Evolutionary conservation across 768 basidiomycete genomes (phyloP).

Genomic region (Kwoniella bestiolae): DNA sequence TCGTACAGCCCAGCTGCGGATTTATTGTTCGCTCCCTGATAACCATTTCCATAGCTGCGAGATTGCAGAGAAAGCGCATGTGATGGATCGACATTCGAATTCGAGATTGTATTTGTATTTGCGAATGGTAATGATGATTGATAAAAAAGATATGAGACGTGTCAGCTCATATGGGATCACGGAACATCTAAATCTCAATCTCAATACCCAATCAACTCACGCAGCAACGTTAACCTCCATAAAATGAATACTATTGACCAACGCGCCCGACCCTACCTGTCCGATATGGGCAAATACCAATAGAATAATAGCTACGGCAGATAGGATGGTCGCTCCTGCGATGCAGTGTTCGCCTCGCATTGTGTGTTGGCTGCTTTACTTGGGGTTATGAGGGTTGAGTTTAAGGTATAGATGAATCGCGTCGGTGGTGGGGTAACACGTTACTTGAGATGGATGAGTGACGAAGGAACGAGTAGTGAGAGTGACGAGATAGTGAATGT

Average conservation of each 20-base stretch:
- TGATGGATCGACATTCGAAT: too few relatives aligned
- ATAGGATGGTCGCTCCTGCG: constrained; percentile 51
- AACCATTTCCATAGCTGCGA: constrained; percentile 36
- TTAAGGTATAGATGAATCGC: background rate
- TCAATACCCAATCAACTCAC: constrained; percentile 32
- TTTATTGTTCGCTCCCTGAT: constrained; percentile 33
- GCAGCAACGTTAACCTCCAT: constrained; percentile 50
- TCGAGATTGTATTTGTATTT: too few relatives aligned
- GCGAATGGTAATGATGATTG: too few relatives aligned
- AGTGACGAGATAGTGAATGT: background rate
- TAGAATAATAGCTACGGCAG: constrained; percentile 50
- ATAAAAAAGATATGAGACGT: too few relatives aligned
- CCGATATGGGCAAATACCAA: constrained; percentile 55
- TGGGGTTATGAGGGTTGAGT: background rate
- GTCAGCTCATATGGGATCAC: too few relatives aligned
- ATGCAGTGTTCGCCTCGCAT: constrained; percentile 56
- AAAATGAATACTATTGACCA: constrained; percentile 48
- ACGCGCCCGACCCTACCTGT: constrained; percentile 43
- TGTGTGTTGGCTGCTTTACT: background rate
- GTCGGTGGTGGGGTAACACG: background rate
- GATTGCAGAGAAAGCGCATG: background rate
- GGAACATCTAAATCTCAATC: too few relatives aligned
- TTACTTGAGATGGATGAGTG: too few relatives aligned
- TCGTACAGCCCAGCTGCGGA: constrained; percentile 45
- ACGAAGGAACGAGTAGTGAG: background rate